phyloP scores from a whole-genome alignment of 495 filamentous ascomycete species.

The Hyaloscypha finlandica region DNA sequence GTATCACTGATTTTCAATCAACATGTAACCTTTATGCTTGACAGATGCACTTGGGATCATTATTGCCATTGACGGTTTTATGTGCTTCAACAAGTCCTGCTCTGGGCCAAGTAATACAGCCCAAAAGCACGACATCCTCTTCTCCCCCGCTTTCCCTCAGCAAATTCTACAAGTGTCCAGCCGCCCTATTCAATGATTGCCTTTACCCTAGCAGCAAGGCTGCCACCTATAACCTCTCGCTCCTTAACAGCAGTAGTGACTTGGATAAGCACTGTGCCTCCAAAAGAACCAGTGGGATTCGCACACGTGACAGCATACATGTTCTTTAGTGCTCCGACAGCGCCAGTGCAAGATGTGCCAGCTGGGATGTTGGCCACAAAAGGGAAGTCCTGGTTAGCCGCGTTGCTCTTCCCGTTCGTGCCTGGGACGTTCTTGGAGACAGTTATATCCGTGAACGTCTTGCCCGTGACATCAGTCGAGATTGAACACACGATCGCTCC shows the following conservation, averaged over 20 bases:
- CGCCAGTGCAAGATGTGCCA: not conserved
- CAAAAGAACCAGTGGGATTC: not conserved
- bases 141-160: no score
- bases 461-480: not conserved
- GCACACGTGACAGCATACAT: not conserved
- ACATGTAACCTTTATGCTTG: no score
- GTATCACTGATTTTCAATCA: not conserved
- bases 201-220: no score
- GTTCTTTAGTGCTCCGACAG: not conserved
- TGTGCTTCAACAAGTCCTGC: no score
- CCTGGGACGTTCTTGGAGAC: constrained; percentile 1
- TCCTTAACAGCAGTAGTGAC: not conserved
- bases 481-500: not conserved
- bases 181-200: no score
- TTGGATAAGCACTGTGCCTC: not conserved
- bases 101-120: no score
- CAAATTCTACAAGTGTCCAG: no score
- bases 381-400: not conserved
- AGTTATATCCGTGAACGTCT: not conserved
- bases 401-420: constrained; percentile 1
- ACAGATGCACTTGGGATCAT: no score
- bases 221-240: not conserved
- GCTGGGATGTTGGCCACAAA: constrained; percentile 3
- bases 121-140: no score
- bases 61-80: no score